These are phyloP conservation scores for Phialophora chinensis DNA, from an alignment of 2,329 filamentous ascomycete species.

Conservation along the genomic window DNA sequence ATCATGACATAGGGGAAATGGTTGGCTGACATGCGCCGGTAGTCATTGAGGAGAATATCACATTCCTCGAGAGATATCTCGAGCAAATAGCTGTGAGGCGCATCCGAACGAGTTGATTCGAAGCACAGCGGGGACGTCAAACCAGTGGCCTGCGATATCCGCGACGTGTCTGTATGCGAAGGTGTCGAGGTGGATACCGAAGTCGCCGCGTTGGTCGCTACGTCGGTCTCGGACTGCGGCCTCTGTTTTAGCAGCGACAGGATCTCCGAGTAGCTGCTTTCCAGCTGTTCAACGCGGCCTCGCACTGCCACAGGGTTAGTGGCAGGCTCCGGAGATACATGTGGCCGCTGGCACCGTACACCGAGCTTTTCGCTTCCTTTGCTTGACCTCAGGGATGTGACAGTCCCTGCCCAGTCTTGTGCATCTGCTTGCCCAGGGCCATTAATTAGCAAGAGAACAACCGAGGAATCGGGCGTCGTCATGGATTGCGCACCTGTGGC, in stretches of 20 bases:
- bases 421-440: conserved; percentile 15
- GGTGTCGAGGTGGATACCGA: conserved; percentile 10
- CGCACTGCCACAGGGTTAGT: conserved; percentile 18
- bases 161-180: conserved; percentile 7
- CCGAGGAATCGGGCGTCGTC: no score
- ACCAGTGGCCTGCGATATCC: not conserved
- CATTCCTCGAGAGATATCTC: conserved; percentile 25
- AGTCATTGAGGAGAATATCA: conserved; percentile 24
- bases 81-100: not conserved
- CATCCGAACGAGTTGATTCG: conserved; percentile 3
- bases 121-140: conserved; percentile 8
- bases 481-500: conserved; percentile 15
- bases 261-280: conserved; percentile 31
- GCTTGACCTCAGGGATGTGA: conserved; percentile 30
- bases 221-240: not conserved
- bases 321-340: not conserved
- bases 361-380: conserved; percentile 27
- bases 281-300: conserved; percentile 30
- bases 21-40: conserved; percentile 25
- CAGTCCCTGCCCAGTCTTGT: conserved; percentile 26
- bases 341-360: conserved; percentile 5
- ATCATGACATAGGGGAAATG: conserved; percentile 27
- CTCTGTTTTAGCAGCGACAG: conserved; percentile 23
- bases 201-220: not conserved
- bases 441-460: not conserved